Conservation (phyloP, 768 basidiomycete genomes). For the Boletus sp. region DNA sequence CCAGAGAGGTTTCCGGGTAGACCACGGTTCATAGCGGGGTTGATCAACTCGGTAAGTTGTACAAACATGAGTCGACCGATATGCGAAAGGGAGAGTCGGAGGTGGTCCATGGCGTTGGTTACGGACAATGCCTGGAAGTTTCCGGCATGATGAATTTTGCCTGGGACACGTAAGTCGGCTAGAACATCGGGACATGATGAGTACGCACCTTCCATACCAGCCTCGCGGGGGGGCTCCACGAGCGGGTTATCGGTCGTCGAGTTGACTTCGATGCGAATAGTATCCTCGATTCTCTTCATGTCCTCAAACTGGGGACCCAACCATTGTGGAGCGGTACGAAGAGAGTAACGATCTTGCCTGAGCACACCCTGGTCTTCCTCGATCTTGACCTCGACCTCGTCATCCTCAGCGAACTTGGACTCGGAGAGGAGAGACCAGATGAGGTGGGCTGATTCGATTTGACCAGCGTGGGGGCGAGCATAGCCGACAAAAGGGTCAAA, state of each 20-base stretch:
- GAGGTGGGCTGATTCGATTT: slow-evolving; percentile 71
- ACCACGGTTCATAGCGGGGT: slow-evolving; percentile 66
- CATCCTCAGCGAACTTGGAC: slow-evolving; percentile 59
- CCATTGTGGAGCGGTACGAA: slow-evolving; percentile 79
- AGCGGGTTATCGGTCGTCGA: slow-evolving; percentile 90
- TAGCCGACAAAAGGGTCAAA: slow-evolving; percentile 75
- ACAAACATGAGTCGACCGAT: slow-evolving; percentile 68
- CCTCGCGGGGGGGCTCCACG: slow-evolving; percentile 73
- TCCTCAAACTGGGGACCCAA: slow-evolving; percentile 85
- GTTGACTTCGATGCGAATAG: slow-evolving; percentile 74
- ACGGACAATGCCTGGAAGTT: slow-evolving; percentile 90
- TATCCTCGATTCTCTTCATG: slow-evolving; percentile 58
- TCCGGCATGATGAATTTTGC: slow-evolving; percentile 73
- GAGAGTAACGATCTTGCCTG: slow-evolving; percentile 68
- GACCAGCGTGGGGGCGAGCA: slow-evolving; percentile 81
- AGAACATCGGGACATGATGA: not conserved
- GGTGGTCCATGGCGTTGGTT: slow-evolving; percentile 86
- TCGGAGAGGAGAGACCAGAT: slow-evolving; percentile 68
- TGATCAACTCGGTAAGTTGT: slow-evolving; percentile 56
- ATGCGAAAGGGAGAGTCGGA: slow-evolving; percentile 67
- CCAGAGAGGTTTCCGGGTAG: slow-evolving; percentile 77
- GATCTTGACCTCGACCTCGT: slow-evolving; percentile 74
- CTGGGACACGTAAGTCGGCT: slow-evolving; percentile 17
- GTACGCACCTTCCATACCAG: slow-evolving; percentile 24
- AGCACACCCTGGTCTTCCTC: slow-evolving; percentile 70